phyloP scores from a whole-genome alignment of 306 rosid species.

The Cicer cuneatum region DNA sequence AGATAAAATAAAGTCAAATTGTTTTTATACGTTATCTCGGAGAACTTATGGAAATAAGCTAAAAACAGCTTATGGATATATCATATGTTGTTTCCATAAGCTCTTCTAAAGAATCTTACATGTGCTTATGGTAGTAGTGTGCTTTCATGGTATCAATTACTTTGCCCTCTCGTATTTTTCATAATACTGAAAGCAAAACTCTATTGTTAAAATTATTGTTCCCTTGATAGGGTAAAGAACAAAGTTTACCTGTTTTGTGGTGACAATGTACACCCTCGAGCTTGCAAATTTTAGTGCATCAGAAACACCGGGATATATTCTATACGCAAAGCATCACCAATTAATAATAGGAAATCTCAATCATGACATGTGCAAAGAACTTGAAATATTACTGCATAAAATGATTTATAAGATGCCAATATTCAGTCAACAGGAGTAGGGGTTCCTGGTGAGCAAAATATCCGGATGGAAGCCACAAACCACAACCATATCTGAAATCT shows the following conservation, averaged over 20 bases:
- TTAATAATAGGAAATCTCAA: conserved; percentile 33
- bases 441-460: background rate
- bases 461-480: background rate
- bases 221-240: conserved; percentile 16
- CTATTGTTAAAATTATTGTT: conserved; percentile 11
- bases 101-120: too few species aligned
- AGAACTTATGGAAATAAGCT: too few species aligned
- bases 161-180: conserved; percentile 7
- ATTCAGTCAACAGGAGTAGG: conserved; percentile 1
- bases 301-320: conserved; percentile 89
- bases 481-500: background rate
- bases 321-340: conserved; percentile 39
- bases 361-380: conserved; percentile 33
- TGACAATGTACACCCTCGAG: conserved; percentile 79
- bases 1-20: too few species aligned
- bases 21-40: too few species aligned
- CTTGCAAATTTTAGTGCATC: conserved; percentile 84
- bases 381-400: conserved; percentile 10
- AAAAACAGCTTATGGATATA: too few species aligned
- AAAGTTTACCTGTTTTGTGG: conserved; percentile 72
- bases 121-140: too few species aligned
- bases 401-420: conserved; percentile 13
- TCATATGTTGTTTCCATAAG: too few species aligned
- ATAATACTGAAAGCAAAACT: conserved; percentile 30
- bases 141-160: background rate